Conservation (phyloP, 805 yeast genomes). For the Candida insectorum region DNA sequence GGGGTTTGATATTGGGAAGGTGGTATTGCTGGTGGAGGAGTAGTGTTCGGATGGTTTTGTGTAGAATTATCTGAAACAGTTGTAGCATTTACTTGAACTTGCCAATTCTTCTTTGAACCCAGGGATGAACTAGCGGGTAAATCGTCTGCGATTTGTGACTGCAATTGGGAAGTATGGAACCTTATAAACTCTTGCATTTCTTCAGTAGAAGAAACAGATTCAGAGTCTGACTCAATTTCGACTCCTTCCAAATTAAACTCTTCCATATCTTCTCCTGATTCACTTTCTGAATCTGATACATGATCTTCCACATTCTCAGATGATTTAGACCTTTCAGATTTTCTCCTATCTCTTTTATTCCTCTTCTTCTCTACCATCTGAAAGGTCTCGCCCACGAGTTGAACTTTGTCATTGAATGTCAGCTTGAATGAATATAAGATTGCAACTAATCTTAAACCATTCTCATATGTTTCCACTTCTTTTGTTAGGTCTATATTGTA, state of each 20-base stretch:
- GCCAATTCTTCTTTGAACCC: no score
- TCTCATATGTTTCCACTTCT: conserved; percentile 22
- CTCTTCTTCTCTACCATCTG: conserved; percentile 2
- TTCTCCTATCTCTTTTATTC: neutral
- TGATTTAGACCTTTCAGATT: neutral
- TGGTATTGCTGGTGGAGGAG: no score
- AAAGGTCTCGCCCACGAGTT: neutral
- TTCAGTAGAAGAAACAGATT: conserved; percentile 19
- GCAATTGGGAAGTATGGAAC: conserved; percentile 29
- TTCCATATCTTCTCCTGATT: conserved; percentile 2
- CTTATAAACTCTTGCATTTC: conserved; percentile 36
- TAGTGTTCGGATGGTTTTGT: no score
- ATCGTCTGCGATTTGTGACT: conserved; percentile 8
- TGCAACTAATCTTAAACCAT: conserved; percentile 23
- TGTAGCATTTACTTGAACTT: no score
- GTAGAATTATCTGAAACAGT: no score
- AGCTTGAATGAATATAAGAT: conserved; percentile 13
- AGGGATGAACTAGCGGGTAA: no score
- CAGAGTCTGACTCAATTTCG: conserved; percentile 1
- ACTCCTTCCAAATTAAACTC: conserved; percentile 5
- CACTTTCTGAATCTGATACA: neutral
- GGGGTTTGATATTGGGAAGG: no score
- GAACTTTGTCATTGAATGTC: neutral
- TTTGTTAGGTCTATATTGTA: neutral
- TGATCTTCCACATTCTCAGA: no score